Evolutionary conservation across 129 eudicot species (phyloP).

Genomic region (Tanacetum coccineum): DNA sequence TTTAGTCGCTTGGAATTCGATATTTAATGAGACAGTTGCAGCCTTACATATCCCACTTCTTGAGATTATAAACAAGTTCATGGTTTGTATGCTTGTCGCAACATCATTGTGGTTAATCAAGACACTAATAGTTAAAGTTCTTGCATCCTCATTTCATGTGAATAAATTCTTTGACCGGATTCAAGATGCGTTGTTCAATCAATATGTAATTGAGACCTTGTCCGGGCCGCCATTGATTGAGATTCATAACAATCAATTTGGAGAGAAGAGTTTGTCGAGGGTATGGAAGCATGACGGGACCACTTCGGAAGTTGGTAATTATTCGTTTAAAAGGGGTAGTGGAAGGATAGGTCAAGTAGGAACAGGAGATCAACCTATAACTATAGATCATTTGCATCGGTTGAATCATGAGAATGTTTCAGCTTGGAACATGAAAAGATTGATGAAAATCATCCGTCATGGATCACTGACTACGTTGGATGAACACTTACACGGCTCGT

Average conservation of each 20-base stretch:
- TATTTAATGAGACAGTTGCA: constrained; percentile 26
- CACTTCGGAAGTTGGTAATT: constrained; percentile 3
- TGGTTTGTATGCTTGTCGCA: constrained; percentile 35
- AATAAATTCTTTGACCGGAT: constrained; percentile 37
- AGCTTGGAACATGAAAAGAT: constrained; percentile 43
- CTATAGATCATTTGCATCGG: constrained; percentile 41
- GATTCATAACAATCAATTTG: constrained; percentile 31
- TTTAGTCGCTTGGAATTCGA: constrained; percentile 31
- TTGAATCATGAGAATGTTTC: constrained; percentile 37
- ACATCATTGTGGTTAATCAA: constrained; percentile 36
- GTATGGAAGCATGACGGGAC: constrained; percentile 11
- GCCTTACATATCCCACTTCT: constrained; percentile 23
- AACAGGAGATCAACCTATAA: constrained; percentile 24
- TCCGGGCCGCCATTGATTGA: constrained; percentile 36
- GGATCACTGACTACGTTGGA: constrained; percentile 35
- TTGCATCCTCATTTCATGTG: constrained; percentile 37
- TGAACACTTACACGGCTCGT: constrained; percentile 23
- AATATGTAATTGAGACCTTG: constrained; percentile 38
- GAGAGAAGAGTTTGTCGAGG: constrained; percentile 31
- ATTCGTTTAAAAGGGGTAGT: constrained; percentile 36
- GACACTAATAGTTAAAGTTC: constrained; percentile 36
- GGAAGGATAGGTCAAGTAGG: constrained; percentile 18
- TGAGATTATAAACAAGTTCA: constrained; percentile 32
- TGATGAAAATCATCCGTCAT: constrained; percentile 33
- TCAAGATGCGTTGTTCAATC: constrained; percentile 35